Conservation (phyloP, 2,329 filamentous ascomycete genomes). For the Helotiales sp. region DNA sequence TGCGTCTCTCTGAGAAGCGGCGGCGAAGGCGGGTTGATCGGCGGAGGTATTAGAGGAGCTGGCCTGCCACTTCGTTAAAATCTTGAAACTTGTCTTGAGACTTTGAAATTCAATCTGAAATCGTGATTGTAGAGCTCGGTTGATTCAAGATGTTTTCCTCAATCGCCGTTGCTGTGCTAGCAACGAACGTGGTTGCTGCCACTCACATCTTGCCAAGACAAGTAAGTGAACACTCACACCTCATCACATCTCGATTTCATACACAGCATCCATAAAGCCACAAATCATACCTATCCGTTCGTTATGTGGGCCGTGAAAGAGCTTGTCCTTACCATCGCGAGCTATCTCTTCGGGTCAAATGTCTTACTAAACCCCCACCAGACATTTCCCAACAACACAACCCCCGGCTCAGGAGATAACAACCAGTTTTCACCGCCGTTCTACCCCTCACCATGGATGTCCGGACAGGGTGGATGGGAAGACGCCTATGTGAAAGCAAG, state of each 20-base stretch:
- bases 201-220: conserved; percentile 11
- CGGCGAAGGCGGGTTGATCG: conserved; percentile 1
- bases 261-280: background rate
- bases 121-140: background rate
- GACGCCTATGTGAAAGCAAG: conserved; percentile 74
- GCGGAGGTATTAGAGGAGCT: background rate
- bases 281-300: background rate
- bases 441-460: conserved; percentile 42
- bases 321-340: conserved; percentile 17
- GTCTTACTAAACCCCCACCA: conserved; percentile 9
- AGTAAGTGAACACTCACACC: background rate
- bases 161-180: conserved; percentile 11
- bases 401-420: conserved; percentile 6
- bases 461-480: conserved; percentile 57
- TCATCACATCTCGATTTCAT: background rate
- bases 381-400: conserved; percentile 16
- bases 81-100: background rate
- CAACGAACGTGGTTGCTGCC: conserved; percentile 13
- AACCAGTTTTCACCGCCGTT: conserved; percentile 27
- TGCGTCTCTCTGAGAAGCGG: background rate
- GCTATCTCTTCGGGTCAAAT: conserved; percentile 14
- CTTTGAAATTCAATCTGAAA: background rate
- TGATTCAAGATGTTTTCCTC: conserved; percentile 12
- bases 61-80: background rate
- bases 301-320: conserved; percentile 17